These are phyloP conservation scores for Tetrahymena thermophila DNA, from an alignment of 73 alveolate genomes.

Conservation along the genomic window DNA sequence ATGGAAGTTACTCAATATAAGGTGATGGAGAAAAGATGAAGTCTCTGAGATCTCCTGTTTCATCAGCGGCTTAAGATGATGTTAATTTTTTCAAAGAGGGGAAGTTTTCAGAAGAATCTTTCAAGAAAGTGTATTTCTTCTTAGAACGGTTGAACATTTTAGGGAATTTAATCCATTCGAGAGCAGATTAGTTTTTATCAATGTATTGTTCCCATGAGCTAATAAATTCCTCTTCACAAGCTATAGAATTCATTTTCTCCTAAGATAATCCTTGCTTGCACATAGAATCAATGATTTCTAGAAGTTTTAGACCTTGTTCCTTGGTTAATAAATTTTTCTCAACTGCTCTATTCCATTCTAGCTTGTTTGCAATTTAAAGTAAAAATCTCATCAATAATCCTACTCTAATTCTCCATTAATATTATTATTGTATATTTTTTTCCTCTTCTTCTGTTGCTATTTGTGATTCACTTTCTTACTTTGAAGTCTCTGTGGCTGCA, in stretches of 20 bases:
- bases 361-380: neutral
- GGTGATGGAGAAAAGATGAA: constrained; percentile 14
- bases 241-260: neutral
- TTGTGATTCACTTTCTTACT: neutral
- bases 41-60: constrained; percentile 2
- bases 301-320: neutral
- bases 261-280: neutral
- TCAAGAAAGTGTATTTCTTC: neutral
- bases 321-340: neutral
- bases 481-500: neutral
- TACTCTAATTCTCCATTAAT: neutral
- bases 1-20: constrained; percentile 35
- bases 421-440: neutral
- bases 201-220: neutral
- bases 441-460: neutral
- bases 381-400: neutral
- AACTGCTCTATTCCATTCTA: neutral
- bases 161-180: constrained; percentile 10
- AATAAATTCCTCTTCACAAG: neutral
- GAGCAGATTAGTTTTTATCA: neutral
- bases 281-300: neutral
- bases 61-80: neutral
- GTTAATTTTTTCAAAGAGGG: neutral
- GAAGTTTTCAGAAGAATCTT: neutral
- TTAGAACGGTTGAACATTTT: neutral